Evolutionary conservation across 495 filamentous ascomycete genomes (phyloP), one percentile per base, ranked within the genome.

Genomic region (Penicillium fimorum): DNA sequence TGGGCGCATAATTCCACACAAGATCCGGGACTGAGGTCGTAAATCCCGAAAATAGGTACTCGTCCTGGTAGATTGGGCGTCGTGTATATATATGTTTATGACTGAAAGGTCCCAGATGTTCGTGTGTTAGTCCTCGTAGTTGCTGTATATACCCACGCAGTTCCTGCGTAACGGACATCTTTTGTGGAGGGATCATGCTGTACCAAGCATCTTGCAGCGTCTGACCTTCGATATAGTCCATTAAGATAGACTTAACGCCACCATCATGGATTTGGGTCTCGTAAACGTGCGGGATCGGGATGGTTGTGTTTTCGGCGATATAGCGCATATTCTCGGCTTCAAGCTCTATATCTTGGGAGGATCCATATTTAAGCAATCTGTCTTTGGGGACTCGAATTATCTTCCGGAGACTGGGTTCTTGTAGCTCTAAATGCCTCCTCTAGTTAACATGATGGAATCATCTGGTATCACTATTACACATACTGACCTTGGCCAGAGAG

Each of bases 291-390:
- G 48, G 48, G 30, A 50, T 27, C 12, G 48, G 48, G 13, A 50
- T 50, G 12, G 48, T 41, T 1, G 48, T 50, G n/a, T 29, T 50
- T 17, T 38, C 22, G 12, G 48, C 35, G 22, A 50, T 12, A 12
- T 50, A 41, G 22, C 48, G 48, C 33, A 50, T 50, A 50, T 50
- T 50, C 15, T 38, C 33, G 25, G 33, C 35, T 17, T 50, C 48
- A 11, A 50, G 15, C 2, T 50, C 35, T 22, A 50, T 50, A 17
- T 40, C 12, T 35, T 37, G 12, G 1, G 33, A 40, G 13, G 35
- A 33, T 29, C 48, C 48, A 41, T 50, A 41, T 41, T 50, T 50
- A 12, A 50, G 48, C 13, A 50, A 35, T 20, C 9, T 50, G 13
- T 47, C 46, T 30, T 38, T 40, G 35, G 12, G 33, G 22, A 50